Base-by-base conservation (phyloP, 768 basidiomycete species). In the Grammothele lineata region DNA sequence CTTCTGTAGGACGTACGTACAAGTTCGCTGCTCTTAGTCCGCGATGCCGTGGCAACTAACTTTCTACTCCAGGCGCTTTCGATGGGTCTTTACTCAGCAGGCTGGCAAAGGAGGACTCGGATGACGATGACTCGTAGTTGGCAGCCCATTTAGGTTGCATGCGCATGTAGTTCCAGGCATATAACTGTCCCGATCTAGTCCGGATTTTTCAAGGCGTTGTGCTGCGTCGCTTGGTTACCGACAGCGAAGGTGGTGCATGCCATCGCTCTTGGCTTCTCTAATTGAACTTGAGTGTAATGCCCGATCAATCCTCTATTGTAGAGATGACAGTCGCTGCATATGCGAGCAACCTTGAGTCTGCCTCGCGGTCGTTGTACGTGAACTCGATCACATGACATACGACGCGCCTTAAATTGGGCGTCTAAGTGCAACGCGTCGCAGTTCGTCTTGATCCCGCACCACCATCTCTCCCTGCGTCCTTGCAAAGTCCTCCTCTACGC, bases 1-100 rank as follows among this genome's bases (percentile, higher is more conserved):
- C 59, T 24, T 58, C 61, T 3, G 59, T 58, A 6, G 72, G 67
- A 45, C 67, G 70, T 73, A 38, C 56, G 72, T 57, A 11, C 42
- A 10, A 10, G 36, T 33, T 4, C 47, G 7, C 18, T 40, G 9
- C 23, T 21, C 24, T 17, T n/a, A n/a, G n/a, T n/a, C 18, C n/a
- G 4, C 22, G 10, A 22, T 32, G 2, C 2, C 14, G 10, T 6
- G 14, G 25, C 23, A 19, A n/a, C 38, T 39, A 7, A 23, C 14
- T 4, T 32, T 26, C n/a, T 30, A 9, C 18, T 12, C n/a, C 24
- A 63, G 62, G 57, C 30, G 57, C 62, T 17, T 59, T 63, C 27
- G 57, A 61, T 32, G 62, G 56, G 18, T 57, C 57, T 17, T 41
- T 61, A 14, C 43, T 63, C 3, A 59, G 48, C 18, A 41, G 58